Evolutionary conservation across 495 filamentous ascomycete genomes (phyloP), one percentile per base, ranked within the genome.

Genomic region (Neurospora pannonica): DNA sequence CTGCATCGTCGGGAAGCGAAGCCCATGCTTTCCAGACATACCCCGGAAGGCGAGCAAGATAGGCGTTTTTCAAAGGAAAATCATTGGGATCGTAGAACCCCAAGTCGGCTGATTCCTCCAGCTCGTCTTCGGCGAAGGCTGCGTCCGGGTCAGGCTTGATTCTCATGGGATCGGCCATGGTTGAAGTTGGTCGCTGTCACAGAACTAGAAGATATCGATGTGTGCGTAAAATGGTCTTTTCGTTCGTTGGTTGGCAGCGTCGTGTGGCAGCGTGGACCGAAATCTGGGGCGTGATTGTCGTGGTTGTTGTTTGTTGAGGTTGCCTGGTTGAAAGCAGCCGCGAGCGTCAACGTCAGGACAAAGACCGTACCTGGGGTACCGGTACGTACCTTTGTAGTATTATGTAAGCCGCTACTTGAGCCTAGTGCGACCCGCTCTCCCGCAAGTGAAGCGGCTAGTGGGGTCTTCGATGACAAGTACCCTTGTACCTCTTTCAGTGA

Each of bases 71-170:
- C 15, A 67, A 7, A 17, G 54, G 13, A 15, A 19, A 36, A 67
- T 67, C 54, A 19, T 67, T 67, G 31, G 31, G 54, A 67, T 88
- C 84, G 71, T 87, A 87, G 74, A 97, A 95, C 48, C 93, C 90
- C 38, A 97, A 85, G 76, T 98, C 94, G 71, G 93, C 93, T 5
- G 93, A 92, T 81, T 98, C 94, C 82, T 98, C 94, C 75, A 94
- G 90, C 69, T 94, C 91, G 38, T 89, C 88, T 46, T 92, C 83
- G 69, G 85, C 86, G 34, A 84, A 85, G 38, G 92, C 89, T 71
- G 83, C 85, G 54, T 93, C 92, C 5, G 88, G 87, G 46, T 95
- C 93, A 21, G 86, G 79, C 81, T 95, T 95, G 84, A 94, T 87
- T 74, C 82, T 81, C 31, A 75, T 74, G 19, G 76, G 67, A 39